Base-by-base conservation (phyloP, 2,329 filamentous ascomycete genomes). In the Penicillium sp. region DNA sequence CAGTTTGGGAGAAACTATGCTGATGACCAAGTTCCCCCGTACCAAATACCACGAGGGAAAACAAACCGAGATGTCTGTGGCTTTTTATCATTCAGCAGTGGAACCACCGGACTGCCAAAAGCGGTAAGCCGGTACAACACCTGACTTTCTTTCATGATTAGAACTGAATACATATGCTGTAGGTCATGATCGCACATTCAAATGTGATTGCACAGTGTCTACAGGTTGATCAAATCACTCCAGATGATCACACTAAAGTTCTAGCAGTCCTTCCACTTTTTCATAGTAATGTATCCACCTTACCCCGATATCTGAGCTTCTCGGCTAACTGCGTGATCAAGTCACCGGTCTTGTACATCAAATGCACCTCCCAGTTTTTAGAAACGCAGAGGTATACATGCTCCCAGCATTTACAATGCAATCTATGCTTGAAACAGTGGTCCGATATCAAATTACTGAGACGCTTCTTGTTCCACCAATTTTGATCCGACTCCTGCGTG, bases 321-420 rank as follows among this genome's bases (percentile, higher is more conserved):
- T 33, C 16, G 16, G 10, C 19, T 48, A 26, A 26, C 14, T 36
- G 9, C 14, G 6, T 33, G 3, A 19, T 14, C 26, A 14, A 66
- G 65, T 86, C 62, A 86, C 84, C 1, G 85, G 85, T 2, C 77
- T 88, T 1, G 81, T 87, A 3, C 84, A 87, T 62, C 77, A 82
- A 33, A 78, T 89, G 55, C 84, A 88, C 64, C 75, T 88, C 0
- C 86, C 87, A 0, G 70, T 88, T 24, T 68, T 85, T 8, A 73
- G 87, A 37, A 88, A 89, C 64, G 83, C 83, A n/a, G 80, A 87
- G 61, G 84, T 88, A 26, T 79, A 84, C 66, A 86, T 89, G 79
- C 77, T 88, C 1, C 83, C 85, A 0, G 69, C 77, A 5, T 90
- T 89, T 71, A 84, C 80, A n/a, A 84, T 87, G 79, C 74, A 80